Conservation (phyloP, 2,329 filamentous ascomycete species). For the Penicillium sp. region DNA sequence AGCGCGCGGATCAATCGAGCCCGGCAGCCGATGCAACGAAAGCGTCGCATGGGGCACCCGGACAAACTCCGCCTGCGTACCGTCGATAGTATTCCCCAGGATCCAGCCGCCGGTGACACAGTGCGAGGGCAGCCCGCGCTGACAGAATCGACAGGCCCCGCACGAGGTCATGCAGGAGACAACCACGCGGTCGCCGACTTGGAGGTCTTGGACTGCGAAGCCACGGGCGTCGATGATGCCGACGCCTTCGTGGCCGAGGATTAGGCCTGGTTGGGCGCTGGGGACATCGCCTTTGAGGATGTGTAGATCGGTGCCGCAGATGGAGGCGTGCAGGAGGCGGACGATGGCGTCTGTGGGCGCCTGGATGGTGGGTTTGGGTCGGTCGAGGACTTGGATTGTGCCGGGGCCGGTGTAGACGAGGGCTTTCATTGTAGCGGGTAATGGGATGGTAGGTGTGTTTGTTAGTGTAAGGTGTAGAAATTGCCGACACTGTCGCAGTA, state of each 20-base stretch:
- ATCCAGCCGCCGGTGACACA: conserved; percentile 59
- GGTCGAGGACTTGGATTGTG: conserved; percentile 44
- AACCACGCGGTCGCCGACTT: conserved; percentile 55
- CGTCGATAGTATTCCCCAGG: conserved; percentile 56
- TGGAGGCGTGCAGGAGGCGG: conserved; percentile 52
- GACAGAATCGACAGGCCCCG: conserved; percentile 55
- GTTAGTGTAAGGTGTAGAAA: not conserved
- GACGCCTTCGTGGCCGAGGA: conserved; percentile 59
- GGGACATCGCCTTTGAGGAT: conserved; percentile 59
- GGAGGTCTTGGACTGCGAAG: conserved; percentile 49
- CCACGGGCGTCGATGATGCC: conserved; percentile 53
- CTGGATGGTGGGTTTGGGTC: conserved; percentile 46
- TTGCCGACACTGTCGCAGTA: not conserved
- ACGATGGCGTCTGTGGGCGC: conserved; percentile 54
- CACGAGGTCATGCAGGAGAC: conserved; percentile 57
- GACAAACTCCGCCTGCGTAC: conserved; percentile 61
- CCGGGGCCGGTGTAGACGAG: conserved; percentile 47
- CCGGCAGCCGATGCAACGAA: conserved; percentile 51
- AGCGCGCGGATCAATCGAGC: conserved; percentile 44
- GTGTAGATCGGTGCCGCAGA: conserved; percentile 60
- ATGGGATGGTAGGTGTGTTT: no score
- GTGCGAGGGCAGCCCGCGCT: conserved; percentile 54
- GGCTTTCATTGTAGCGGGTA: conserved; percentile 46
- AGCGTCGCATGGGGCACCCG: conserved; percentile 55
- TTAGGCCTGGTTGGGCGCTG: conserved; percentile 47